Conservation (phyloP, 768 basidiomycete species). For the Suillus decipiens region DNA sequence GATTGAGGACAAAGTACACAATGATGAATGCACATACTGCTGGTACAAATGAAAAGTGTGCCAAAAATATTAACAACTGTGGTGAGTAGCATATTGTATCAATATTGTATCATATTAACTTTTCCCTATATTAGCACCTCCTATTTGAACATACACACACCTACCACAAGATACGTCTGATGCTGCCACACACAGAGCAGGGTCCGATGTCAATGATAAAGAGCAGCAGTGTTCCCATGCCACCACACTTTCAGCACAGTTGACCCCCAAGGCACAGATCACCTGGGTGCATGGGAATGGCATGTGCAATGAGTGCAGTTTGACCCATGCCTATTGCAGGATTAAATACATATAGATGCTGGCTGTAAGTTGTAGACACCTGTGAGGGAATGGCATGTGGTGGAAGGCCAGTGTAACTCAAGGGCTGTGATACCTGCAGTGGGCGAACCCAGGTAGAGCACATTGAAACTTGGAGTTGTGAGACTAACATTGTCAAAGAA, state of each 20-base stretch:
- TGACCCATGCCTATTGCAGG: slow-evolving; percentile 20
- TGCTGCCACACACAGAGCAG: slow-evolving; percentile 63
- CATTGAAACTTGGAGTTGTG: slow-evolving; percentile 29
- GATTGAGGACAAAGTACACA: neutral
- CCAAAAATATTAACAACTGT: neutral
- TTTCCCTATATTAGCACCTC: neutral
- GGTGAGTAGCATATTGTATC: neutral
- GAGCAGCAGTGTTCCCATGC: slow-evolving; percentile 52
- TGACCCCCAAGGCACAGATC: slow-evolving; percentile 71
- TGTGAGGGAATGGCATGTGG: slow-evolving; percentile 4
- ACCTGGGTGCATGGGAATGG: slow-evolving; percentile 56
- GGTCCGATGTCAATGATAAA: slow-evolving; percentile 54
- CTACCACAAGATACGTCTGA: slow-evolving; percentile 54
- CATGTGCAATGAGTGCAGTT: slow-evolving; percentile 37
- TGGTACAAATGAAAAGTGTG: neutral
- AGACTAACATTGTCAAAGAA: no score
- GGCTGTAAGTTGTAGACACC: neutral
- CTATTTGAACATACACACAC: neutral
- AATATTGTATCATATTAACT: neutral
- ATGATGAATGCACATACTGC: neutral
- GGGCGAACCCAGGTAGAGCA: slow-evolving; percentile 26
- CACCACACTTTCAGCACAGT: slow-evolving; percentile 66
- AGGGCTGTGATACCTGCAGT: slow-evolving; percentile 19
- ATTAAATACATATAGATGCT: slow-evolving; percentile 28
- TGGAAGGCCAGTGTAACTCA: neutral